Evolutionary conservation across 2,329 filamentous ascomycete species (phyloP), one percentile per base, ranked within the genome.

Genomic region (Esteya vermicola): DNA sequence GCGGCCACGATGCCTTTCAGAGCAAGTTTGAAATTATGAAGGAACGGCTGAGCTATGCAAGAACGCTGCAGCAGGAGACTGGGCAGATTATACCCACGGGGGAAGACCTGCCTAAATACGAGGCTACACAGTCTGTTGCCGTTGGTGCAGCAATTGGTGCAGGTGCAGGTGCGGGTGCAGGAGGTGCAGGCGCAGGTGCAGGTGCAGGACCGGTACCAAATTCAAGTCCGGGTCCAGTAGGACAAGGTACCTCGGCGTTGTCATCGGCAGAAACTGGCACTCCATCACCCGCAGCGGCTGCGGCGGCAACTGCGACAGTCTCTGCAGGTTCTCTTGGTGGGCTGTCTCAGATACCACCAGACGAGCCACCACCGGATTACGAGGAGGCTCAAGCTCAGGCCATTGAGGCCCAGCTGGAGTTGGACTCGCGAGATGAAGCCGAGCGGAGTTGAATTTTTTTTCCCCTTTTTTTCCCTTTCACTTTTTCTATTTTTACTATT

Each of bases 1-100:
- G 89, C 33, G 89, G 89, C n/a, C 88, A 88, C 43, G 91, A 82
- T 57, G 86, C 94, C 50, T 96, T 93, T 54, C 80, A 88, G 51
- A 73, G 75, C 38, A 75, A 75, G 39, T 94, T 88, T 53, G 85
- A 93, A 51, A 70, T 81, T 41, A 77, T 95, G 47, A 86, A 85
- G 54, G 88, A 93, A 54, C 73, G 85, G 7, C 63, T 94, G 41
- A 72, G 81, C 47, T 85, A 95, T 51, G 85, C 79, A 8, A 75
- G 86, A 28, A 83, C 91, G 41, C 70, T 82, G 43, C 78, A 79
- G 25, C 62, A 78, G 41, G 80, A 82, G 51, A 75, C 70, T 46
- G 79, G 78, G n/a, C 67, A 67, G 47, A 65, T 59, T 34, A 64
- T 77, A 23, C 71, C 72, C 38, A 75, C 91, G 53, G 67, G 93